Evolutionary conservation across 208 protist species (phyloP).

Genomic region (Trypanosoma caninum): DNA sequence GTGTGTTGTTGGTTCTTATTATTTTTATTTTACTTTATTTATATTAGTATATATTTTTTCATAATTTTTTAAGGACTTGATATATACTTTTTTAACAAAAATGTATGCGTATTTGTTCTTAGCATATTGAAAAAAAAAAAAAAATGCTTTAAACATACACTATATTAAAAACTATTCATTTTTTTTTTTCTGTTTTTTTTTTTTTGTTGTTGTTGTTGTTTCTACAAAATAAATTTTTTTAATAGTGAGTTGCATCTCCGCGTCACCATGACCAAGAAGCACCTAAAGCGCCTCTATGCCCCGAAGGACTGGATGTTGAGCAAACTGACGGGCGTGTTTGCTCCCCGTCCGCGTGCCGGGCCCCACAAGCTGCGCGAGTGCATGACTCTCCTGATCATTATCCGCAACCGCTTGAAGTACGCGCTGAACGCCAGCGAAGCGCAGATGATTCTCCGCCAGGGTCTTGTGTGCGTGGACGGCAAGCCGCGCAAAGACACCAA

Average conservation of each 20-base stretch:
- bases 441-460: constrained; percentile 96
- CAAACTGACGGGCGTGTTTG: constrained; percentile 98
- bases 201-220: background rate
- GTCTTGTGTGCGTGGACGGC: constrained; percentile 96
- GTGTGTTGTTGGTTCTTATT: background rate
- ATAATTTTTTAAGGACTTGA: constrained; percentile 3
- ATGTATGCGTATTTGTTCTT: too few species aligned
- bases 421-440: constrained; percentile 97
- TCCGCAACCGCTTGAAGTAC: constrained; percentile 96
- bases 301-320: constrained; percentile 99
- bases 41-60: background rate
- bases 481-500: constrained; percentile 96
- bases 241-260: constrained; percentile 15
- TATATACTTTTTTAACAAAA: too few species aligned
- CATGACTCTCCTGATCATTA: constrained; percentile 82
- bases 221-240: constrained; percentile 1
- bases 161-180: constrained; percentile 4
- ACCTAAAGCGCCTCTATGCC: constrained; percentile 99
- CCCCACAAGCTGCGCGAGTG: constrained; percentile 97
- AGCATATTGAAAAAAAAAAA: too few species aligned
- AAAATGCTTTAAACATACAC: too few species aligned
- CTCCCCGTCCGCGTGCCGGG: constrained; percentile 95
- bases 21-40: constrained; percentile 11
- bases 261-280: constrained; percentile 95
- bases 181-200: constrained; percentile 3